Evolutionary conservation across 2,329 filamentous ascomycete genomes (phyloP), one percentile per base, ranked within the genome.

Genomic region (Colletotrichum tamarilloi): DNA sequence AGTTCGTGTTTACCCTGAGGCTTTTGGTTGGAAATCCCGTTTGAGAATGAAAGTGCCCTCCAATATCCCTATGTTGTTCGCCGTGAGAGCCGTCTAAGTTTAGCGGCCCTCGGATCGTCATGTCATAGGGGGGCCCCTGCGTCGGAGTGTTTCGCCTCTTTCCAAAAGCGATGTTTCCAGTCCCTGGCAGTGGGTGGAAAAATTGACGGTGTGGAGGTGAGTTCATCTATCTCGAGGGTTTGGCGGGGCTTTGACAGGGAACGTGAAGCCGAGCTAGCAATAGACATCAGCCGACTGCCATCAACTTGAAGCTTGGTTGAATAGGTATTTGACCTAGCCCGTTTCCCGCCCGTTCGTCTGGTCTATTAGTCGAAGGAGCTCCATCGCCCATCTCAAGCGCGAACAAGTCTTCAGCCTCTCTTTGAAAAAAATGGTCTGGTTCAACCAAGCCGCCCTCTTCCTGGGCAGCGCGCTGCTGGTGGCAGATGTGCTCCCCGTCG

Each of bases 401-500:
- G n/a, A 14, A 52, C 6, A 5, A 55, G 5, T 8, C 6, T 3
- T 6, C 14, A 8, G 5, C 1, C 30, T 46, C 12, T 3, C 12
- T 4, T 30, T 24, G 1, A 9, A 9, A 32, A 62, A 62, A 11
- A 73, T 73, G 71, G 16, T 70, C 12, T 62, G 71, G 67, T 46
- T 62, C 30, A 71, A 52, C 19, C 71, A 66, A 30, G 60, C 35
- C n/a, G n/a, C 67, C 6, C 67, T 73, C 14, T 7, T 73, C 32
- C 38, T 73, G 28, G 30, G 67, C 67, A 32, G 71, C 32, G 56
- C 56, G 35, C 22, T 73, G 67, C 71, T 73, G 26, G 67, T 73
- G 56, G 71, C 60, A 22, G 67, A 71, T 24, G 56, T 73, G 55
- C 60, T 66, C 26, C 28, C 71, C 5, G 67, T 57, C 35, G 56